A percentile compares a stretch with the other conserved stretches of the same genome.
Conservation (phyloP, 331 rosid species). For the Acacia concinna region DNA sequence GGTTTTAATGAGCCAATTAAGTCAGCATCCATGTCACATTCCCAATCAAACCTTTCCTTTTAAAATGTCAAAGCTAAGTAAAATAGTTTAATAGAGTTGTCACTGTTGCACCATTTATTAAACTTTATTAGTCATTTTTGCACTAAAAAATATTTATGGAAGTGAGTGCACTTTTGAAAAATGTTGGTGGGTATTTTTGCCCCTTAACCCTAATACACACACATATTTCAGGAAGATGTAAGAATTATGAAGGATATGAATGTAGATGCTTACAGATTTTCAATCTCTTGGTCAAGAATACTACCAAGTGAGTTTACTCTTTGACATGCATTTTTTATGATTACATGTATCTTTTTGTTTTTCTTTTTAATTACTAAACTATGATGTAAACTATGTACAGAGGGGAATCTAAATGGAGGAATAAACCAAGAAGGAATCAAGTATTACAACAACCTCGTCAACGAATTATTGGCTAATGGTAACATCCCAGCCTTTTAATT, state of each 20-base stretch:
- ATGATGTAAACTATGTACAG: neutral
- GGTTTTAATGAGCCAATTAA: no score
- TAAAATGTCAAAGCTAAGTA: no score
- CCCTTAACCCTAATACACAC: no score
- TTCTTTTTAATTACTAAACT: neutral
- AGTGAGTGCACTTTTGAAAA: no score
- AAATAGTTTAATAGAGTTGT: no score
- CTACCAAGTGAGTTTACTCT: neutral
- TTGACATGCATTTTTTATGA: neutral
- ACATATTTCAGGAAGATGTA: neutral
- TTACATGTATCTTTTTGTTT: neutral
- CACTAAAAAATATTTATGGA: no score
- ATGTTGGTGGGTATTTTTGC: no score
- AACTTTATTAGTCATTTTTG: no score
- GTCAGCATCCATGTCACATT: no score
- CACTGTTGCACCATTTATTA: no score
- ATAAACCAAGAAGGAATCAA: neutral
- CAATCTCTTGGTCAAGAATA: constrained; percentile 10
- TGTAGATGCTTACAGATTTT: constrained; percentile 1
- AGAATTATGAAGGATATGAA: constrained; percentile 1
- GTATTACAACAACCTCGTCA: constrained; percentile 9
- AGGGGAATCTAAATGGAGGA: constrained; percentile 10
- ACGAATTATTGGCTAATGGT: constrained; percentile 10
- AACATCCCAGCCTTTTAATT: neutral
- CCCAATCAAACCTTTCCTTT: no score